phyloP scores from a whole-genome alignment of 352 stramenopile species.

The Phytophthora pistaciae region DNA sequence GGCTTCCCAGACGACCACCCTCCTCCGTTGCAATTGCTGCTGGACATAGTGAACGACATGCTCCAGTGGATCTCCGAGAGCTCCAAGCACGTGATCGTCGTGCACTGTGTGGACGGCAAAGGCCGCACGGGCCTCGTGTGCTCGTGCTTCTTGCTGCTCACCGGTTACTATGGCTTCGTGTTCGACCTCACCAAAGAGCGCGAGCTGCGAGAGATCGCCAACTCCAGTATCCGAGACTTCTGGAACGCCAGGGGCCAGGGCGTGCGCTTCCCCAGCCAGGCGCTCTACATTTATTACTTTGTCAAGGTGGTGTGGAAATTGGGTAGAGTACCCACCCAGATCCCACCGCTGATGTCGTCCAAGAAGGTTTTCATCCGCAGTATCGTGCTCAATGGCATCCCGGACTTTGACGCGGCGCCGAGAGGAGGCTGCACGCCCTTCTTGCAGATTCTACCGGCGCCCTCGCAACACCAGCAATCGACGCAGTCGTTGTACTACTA shows the following conservation, averaged over 20 bases:
- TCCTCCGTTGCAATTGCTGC: slow-evolving; percentile 75
- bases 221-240: slow-evolving; percentile 77
- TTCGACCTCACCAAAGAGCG: slow-evolving; percentile 71
- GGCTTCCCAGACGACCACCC: slow-evolving; percentile 88
- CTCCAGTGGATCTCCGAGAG: slow-evolving; percentile 69
- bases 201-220: slow-evolving; percentile 72
- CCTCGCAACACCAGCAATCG: slow-evolving; percentile 61
- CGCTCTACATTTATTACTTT: slow-evolving; percentile 92
- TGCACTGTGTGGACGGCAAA: slow-evolving; percentile 86
- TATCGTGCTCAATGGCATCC: slow-evolving; percentile 78
- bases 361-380: slow-evolving; percentile 69
- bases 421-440: slow-evolving; percentile 70
- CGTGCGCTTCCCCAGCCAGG: slow-evolving; percentile 85
- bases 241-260: slow-evolving; percentile 56
- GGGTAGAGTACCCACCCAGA: slow-evolving; percentile 56
- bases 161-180: slow-evolving; percentile 74
- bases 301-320: slow-evolving; percentile 71
- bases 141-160: slow-evolving; percentile 82
- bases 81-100: slow-evolving; percentile 76
- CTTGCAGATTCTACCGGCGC: slow-evolving; percentile 70
- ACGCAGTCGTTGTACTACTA: slow-evolving; percentile 77
- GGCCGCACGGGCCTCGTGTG: slow-evolving; percentile 85
- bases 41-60: slow-evolving; percentile 92
- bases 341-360: slow-evolving; percentile 58
- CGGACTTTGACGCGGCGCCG: slow-evolving; percentile 76